Percentiles rank a stretch among this genome's conserved stretches.
These are phyloP conservation scores for Berkeleyomyces basicola DNA, from an alignment of 2,329 filamentous ascomycete genomes.

Conservation along the genomic window DNA sequence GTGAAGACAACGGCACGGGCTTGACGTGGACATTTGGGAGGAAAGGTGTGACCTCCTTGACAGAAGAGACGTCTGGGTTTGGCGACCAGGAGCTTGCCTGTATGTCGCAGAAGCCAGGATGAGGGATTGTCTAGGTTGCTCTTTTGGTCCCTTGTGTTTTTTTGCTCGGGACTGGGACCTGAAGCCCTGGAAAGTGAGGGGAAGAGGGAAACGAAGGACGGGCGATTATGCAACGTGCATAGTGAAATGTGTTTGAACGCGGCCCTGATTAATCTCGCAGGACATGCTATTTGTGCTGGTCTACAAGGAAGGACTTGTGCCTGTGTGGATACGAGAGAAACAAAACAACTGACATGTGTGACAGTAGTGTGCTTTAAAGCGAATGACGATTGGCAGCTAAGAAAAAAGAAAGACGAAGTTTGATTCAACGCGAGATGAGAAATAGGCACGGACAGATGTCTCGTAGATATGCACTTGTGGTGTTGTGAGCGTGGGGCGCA, in stretches of 20 bases:
- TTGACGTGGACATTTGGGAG: neutral
- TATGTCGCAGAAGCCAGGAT: neutral
- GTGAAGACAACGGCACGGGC: neutral
- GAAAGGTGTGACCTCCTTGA: neutral
- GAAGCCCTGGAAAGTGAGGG: neutral
- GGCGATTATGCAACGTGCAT: neutral
- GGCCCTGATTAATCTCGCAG: neutral
- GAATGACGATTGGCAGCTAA: neutral
- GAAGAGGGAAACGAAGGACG: neutral
- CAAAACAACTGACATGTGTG: neutral
- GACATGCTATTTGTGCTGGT: too few relatives aligned
- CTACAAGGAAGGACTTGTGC: too few relatives aligned
- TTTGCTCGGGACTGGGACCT: neutral
- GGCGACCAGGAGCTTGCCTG: neutral
- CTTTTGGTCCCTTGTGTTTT: neutral
- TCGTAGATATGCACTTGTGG: too few relatives aligned
- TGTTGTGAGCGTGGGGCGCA: neutral
- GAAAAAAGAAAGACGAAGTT: neutral
- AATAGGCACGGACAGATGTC: too few relatives aligned
- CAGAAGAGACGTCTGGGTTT: neutral
- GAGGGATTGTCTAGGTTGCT: neutral
- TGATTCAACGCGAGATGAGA: neutral
- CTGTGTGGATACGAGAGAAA: neutral
- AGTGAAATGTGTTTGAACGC: neutral
- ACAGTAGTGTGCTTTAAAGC: slow-evolving; percentile 1